These are phyloP conservation scores for Lipomyces sp. DNA, from an alignment of 805 yeast species.

Conservation along the genomic window DNA sequence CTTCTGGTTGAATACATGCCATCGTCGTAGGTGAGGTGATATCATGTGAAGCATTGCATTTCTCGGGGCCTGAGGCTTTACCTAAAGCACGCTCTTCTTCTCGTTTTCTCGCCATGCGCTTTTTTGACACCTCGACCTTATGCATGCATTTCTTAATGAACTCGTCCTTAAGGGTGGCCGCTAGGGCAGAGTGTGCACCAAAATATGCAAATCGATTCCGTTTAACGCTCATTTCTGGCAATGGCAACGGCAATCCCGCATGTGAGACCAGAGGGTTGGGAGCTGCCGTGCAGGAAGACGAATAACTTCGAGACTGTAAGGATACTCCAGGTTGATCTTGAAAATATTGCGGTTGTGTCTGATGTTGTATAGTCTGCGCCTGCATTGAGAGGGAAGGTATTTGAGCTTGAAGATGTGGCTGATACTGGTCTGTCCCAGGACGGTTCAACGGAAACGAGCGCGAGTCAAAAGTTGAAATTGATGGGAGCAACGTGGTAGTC, in stretches of 20 bases:
- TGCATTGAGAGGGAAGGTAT: no score
- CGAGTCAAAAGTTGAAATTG: no score
- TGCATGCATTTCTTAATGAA: slow-evolving; percentile 10
- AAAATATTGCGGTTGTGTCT: no score
- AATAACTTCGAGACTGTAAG: not conserved
- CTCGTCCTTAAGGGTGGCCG: slow-evolving; percentile 19
- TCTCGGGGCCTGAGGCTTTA: slow-evolving; percentile 7
- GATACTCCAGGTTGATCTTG: no score
- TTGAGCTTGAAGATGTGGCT: no score
- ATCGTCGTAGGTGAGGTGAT: slow-evolving; percentile 6
- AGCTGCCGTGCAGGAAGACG: not conserved
- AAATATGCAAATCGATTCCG: slow-evolving; percentile 20
- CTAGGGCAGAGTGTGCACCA: slow-evolving; percentile 21
- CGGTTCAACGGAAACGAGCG: no score
- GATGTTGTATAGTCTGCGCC: no score
- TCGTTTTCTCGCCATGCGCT: not conserved
- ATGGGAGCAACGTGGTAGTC: no score
- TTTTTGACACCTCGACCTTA: slow-evolving; percentile 12
- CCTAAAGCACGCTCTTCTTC: not conserved
- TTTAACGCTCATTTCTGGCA: slow-evolving; percentile 20
- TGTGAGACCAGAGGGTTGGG: slow-evolving; percentile 5
- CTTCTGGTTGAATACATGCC: slow-evolving; percentile 6
- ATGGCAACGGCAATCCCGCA: slow-evolving; percentile 11
- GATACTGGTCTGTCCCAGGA: no score
- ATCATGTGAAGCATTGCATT: slow-evolving; percentile 11